phyloP scores from a whole-genome alignment of 75 land plant species.

The Pseudotsuga menziesii region DNA sequence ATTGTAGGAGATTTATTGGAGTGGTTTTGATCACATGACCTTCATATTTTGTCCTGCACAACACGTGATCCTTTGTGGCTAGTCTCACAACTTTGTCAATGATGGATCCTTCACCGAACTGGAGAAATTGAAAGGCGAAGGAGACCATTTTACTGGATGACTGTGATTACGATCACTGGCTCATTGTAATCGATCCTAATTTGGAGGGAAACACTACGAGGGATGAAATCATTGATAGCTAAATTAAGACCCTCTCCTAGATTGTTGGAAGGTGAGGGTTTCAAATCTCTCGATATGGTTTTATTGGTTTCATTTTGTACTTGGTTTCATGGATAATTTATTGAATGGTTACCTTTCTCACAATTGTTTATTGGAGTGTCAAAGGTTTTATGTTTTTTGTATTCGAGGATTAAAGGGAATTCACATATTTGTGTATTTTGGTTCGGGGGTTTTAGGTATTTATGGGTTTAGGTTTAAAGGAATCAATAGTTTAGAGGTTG shows the following conservation, averaged over 20 bases:
- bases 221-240: constrained; percentile 38
- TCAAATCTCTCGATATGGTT: neutral
- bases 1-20: constrained; percentile 13
- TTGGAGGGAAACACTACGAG: constrained; percentile 17
- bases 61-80: constrained; percentile 6
- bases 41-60: neutral
- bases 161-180: constrained; percentile 51
- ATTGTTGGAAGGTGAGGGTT: constrained; percentile 25
- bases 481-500: too few species aligned
- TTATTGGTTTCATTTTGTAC: neutral
- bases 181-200: constrained; percentile 42
- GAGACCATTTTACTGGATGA: constrained; percentile 43
- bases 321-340: too few species aligned
- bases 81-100: constrained; percentile 37
- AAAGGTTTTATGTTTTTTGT: neutral
- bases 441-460: neutral
- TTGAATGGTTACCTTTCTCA: neutral
- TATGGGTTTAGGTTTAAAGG: neutral
- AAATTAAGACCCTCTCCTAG: constrained; percentile 34
- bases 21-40: neutral
- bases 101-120: constrained; percentile 55
- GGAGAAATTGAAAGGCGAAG: constrained; percentile 59
- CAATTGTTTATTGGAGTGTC: neutral
- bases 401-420: neutral
- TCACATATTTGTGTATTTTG: neutral